Evolutionary conservation across 108 stramenopile species (phyloP).

Genomic region (Aurantiochytrium sp.): DNA sequence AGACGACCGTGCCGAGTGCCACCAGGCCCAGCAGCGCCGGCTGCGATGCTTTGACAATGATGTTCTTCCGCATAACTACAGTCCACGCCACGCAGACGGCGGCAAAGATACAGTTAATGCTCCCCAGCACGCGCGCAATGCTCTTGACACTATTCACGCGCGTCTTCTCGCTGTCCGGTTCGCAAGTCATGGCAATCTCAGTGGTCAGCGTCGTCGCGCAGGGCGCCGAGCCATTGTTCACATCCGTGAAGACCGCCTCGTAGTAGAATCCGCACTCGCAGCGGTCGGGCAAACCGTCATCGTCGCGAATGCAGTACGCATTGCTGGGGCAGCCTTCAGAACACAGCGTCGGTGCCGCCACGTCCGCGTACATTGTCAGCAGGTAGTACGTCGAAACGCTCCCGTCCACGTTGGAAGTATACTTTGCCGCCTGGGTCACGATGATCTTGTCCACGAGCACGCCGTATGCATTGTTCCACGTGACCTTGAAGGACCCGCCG

Average conservation of each 20-base stretch:
- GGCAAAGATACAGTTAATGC: conserved; percentile 27
- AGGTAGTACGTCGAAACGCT: neutral
- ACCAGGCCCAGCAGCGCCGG: conserved; percentile 38
- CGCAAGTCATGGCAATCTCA: neutral
- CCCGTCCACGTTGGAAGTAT: neutral
- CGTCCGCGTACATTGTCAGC: neutral
- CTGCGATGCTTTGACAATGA: conserved; percentile 42
- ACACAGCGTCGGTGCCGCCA: neutral
- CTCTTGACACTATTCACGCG: neutral
- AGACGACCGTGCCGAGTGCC: conserved; percentile 34
- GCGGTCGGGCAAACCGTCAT: neutral
- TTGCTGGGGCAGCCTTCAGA: neutral
- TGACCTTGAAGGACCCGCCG: neutral
- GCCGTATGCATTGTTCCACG: neutral
- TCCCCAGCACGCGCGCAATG: neutral
- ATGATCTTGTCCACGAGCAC: neutral
- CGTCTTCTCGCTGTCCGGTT: neutral
- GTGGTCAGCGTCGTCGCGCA: neutral
- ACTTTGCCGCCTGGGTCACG: neutral
- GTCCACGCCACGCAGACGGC: conserved; percentile 30
- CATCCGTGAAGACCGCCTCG: neutral
- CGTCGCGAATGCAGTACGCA: neutral
- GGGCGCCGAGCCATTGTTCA: neutral
- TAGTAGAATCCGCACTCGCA: conserved; percentile 6
- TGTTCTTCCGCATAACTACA: neutral